Conservation (phyloP, 2,329 filamentous ascomycete species). For the Fusarium foetens region DNA sequence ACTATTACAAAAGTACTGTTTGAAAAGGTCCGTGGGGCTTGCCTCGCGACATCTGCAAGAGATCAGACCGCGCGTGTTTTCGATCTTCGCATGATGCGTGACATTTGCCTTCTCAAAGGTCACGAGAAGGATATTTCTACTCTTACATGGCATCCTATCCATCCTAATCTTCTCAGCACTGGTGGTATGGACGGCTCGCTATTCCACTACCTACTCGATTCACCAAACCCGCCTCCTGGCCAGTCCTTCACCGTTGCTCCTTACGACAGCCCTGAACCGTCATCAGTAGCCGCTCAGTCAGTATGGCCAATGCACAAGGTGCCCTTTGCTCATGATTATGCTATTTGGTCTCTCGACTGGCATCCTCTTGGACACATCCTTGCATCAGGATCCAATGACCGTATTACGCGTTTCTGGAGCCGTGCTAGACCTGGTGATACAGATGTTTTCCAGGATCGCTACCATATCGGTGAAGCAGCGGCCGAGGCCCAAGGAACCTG, state of each 20-base stretch:
- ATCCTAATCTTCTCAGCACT: slow-evolving; percentile 87
- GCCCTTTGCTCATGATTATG: slow-evolving; percentile 89
- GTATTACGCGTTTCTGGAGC: slow-evolving; percentile 97
- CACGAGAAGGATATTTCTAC: slow-evolving; percentile 97
- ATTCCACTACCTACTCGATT: slow-evolving; percentile 94
- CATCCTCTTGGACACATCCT: slow-evolving; percentile 96
- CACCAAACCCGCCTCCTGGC: slow-evolving; percentile 85
- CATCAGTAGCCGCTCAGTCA: slow-evolving; percentile 84
- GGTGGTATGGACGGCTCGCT: slow-evolving; percentile 91
- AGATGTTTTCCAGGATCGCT: slow-evolving; percentile 88
- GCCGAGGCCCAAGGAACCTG: slow-evolving; percentile 96
- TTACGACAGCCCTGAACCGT: slow-evolving; percentile 84
- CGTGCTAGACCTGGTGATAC: slow-evolving; percentile 87
- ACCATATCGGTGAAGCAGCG: slow-evolving; percentile 93
- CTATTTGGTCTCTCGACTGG: slow-evolving; percentile 98
- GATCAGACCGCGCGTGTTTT: slow-evolving; percentile 95
- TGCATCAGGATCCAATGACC: slow-evolving; percentile 94
- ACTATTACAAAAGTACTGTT: slow-evolving; percentile 94
- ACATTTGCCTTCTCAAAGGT: slow-evolving; percentile 90
- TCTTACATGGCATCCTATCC: slow-evolving; percentile 91
- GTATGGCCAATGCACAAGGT: slow-evolving; percentile 91
- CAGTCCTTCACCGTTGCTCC: slow-evolving; percentile 78
- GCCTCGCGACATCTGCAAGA: slow-evolving; percentile 90
- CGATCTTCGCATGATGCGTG: slow-evolving; percentile 97
- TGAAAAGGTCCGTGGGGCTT: slow-evolving; percentile 83